A percentile compares a stretch with the other conserved stretches of the same genome.
phyloP scores from a whole-genome alignment of 176 grass and related monocot genomes.

The Oryza glaberrima region DNA sequence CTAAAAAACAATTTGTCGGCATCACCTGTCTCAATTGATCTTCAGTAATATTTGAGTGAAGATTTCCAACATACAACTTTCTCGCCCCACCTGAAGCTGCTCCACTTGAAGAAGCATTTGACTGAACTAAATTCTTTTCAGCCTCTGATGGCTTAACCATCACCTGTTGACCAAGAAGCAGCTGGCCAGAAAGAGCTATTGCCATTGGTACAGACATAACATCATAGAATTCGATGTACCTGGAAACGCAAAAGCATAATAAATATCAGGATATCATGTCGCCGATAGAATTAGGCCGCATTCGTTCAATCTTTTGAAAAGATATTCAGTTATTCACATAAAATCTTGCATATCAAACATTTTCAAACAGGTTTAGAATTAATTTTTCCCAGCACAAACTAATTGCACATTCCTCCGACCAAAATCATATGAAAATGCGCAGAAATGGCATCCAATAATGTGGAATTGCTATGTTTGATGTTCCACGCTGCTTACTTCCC shows the following conservation, averaged over 20 bases:
- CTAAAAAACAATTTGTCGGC: constrained; percentile 24
- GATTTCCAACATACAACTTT: constrained; percentile 97
- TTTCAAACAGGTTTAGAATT: background rate
- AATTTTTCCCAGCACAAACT: constrained; percentile 14
- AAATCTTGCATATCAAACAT: constrained; percentile 19
- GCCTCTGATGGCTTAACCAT: constrained; percentile 96
- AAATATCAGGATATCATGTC: constrained; percentile 25
- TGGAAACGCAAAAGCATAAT: constrained; percentile 41
- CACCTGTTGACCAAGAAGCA: constrained; percentile 85
- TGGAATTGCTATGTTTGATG: constrained; percentile 21
- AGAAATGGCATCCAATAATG: constrained; percentile 8
- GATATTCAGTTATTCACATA: background rate
- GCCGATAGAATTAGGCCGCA: background rate
- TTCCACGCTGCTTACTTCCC: constrained; percentile 36
- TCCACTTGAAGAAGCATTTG: constrained; percentile 66
- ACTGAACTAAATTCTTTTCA: constrained; percentile 97
- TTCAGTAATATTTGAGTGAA: constrained; percentile 91
- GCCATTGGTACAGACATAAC: constrained; percentile 98
- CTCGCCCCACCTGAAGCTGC: constrained; percentile 83
- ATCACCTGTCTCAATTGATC: constrained; percentile 87
- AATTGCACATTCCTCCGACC: background rate
- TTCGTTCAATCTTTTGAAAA: background rate
- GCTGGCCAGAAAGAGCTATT: constrained; percentile 84
- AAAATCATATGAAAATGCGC: constrained; percentile 24
- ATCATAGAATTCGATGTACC: constrained; percentile 99